These are phyloP conservation scores for Prunus dulcis DNA, from an alignment of 306 rosid species.

Conservation along the genomic window DNA sequence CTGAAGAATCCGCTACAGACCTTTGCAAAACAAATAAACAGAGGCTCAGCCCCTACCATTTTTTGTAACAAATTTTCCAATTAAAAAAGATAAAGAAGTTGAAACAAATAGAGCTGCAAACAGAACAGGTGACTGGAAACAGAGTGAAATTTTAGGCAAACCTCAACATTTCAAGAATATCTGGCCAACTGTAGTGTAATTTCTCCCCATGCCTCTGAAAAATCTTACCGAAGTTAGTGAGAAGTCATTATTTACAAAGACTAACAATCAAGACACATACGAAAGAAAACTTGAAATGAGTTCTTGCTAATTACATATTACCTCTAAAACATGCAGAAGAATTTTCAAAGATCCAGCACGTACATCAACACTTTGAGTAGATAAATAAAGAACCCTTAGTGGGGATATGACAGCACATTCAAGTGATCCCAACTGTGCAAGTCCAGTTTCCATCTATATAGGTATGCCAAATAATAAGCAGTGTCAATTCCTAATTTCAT, in stretches of 20 bases:
- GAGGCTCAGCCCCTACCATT: neutral
- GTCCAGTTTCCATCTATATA: conserved; percentile 51
- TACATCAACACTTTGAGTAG: conserved; percentile 71
- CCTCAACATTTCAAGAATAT: conserved; percentile 96
- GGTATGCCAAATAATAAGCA: conserved; percentile 14
- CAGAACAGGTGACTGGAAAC: conserved; percentile 7
- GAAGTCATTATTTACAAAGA: conserved; percentile 23
- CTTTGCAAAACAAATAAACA: conserved; percentile 28
- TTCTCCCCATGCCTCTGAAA: conserved; percentile 90
- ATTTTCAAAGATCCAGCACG: conserved; percentile 85
- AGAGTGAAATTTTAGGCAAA: conserved; percentile 31
- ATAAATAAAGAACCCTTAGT: conserved; percentile 70
- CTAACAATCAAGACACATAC: conserved; percentile 21
- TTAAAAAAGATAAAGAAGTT: conserved; percentile 1
- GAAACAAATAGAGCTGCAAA: conserved; percentile 20
- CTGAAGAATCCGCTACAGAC: conserved; percentile 88
- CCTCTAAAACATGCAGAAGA: conserved; percentile 97
- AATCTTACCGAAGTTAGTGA: conserved; percentile 11
- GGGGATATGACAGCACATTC: conserved; percentile 89
- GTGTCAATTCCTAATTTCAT: conserved; percentile 22
- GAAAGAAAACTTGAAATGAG: conserved; percentile 20
- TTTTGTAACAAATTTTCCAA: neutral
- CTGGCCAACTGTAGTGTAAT: conserved; percentile 81
- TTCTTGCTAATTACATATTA: conserved; percentile 28
- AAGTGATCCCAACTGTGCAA: conserved; percentile 56